A percentile compares a stretch with the other conserved stretches of the same genome.
phyloP scores from a whole-genome alignment of 2,329 filamentous ascomycete species.

The Arthrinium puccinioides region DNA sequence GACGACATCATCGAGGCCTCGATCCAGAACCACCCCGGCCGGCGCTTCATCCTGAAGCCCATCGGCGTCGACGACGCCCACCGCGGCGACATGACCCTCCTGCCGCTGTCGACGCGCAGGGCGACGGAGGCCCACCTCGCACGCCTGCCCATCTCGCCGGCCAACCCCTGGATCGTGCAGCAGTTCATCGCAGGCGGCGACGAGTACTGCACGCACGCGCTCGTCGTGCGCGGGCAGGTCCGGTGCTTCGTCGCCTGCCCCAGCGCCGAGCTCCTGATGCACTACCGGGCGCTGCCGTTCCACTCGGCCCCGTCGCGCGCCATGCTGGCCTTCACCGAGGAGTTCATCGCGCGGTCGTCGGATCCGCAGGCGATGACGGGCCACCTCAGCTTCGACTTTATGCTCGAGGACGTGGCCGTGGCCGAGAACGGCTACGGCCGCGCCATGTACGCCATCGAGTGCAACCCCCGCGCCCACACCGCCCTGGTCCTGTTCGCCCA shows the following conservation, averaged over 20 bases:
- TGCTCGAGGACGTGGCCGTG: conserved; percentile 40
- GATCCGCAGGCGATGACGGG: conserved; percentile 47
- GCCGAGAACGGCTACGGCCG: conserved; percentile 20
- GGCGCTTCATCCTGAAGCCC: conserved; percentile 59
- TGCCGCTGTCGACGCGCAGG: conserved; percentile 46
- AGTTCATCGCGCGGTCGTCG: conserved; percentile 42
- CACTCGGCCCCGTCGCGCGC: conserved; percentile 46
- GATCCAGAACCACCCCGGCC: conserved; percentile 12
- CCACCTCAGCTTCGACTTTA: conserved; percentile 66
- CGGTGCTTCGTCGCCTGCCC: conserved; percentile 61
- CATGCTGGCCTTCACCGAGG: conserved; percentile 59
- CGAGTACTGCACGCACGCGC: conserved; percentile 66
- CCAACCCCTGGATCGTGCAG: conserved; percentile 59
- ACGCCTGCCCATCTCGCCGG: conserved; percentile 37
- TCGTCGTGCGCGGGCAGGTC: conserved; percentile 59
- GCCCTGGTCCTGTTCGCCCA: conserved; percentile 54
- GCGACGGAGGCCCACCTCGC: conserved; percentile 50
- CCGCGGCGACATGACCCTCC: conserved; percentile 54
- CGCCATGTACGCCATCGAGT: conserved; percentile 60
- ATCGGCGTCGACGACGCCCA: conserved; percentile 54
- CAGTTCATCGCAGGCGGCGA: conserved; percentile 53
- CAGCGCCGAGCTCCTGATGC: conserved; percentile 55
- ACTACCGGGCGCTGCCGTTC: conserved; percentile 53
- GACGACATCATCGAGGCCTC: conserved; percentile 40
- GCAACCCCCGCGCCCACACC: conserved; percentile 63